phyloP scores from a whole-genome alignment of 371 early-diverging fungal genomes.

The Mucor plumbeus region DNA sequence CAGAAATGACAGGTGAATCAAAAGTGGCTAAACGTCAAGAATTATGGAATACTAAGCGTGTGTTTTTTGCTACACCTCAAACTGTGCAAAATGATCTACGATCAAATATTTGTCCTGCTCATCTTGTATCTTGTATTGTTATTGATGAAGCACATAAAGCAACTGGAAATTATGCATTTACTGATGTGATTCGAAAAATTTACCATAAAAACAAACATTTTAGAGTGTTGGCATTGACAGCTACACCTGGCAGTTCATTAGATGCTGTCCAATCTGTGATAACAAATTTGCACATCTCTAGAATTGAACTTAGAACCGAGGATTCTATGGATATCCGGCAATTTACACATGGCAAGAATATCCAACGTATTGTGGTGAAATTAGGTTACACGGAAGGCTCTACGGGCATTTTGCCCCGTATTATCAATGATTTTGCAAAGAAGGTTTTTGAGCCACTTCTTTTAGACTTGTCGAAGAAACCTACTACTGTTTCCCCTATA shows the following conservation, averaged over 20 bases:
- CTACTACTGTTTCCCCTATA: conserved; percentile 51
- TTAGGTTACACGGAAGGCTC: conserved; percentile 64
- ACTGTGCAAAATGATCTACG: conserved; percentile 85
- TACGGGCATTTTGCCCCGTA: conserved; percentile 42
- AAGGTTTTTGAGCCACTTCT: conserved; percentile 54
- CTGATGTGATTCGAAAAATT: conserved; percentile 70
- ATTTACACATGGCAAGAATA: conserved; percentile 71
- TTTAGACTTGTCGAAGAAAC: conserved; percentile 47
- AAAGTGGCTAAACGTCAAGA: conserved; percentile 57
- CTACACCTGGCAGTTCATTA: conserved; percentile 86
- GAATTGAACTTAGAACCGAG: conserved; percentile 89
- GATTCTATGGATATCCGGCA: conserved; percentile 84
- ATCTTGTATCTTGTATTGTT: conserved; percentile 74
- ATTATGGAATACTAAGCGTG: conserved; percentile 65
- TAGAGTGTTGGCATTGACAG: conserved; percentile 88
- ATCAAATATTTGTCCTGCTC: conserved; percentile 56
- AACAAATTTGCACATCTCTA: conserved; percentile 74
- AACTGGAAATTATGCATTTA: conserved; percentile 84
- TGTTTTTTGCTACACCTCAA: conserved; percentile 93
- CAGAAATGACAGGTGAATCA: conserved; percentile 80
- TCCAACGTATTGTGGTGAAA: conserved; percentile 70
- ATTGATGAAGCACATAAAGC: conserved; percentile 96
- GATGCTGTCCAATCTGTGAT: conserved; percentile 82
- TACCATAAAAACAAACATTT: conserved; percentile 57
- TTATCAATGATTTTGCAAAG: conserved; percentile 35